These are phyloP conservation scores for Sporisorium graminicola DNA, from an alignment of 1,284 basidiomycete species.

Conservation along the genomic window DNA sequence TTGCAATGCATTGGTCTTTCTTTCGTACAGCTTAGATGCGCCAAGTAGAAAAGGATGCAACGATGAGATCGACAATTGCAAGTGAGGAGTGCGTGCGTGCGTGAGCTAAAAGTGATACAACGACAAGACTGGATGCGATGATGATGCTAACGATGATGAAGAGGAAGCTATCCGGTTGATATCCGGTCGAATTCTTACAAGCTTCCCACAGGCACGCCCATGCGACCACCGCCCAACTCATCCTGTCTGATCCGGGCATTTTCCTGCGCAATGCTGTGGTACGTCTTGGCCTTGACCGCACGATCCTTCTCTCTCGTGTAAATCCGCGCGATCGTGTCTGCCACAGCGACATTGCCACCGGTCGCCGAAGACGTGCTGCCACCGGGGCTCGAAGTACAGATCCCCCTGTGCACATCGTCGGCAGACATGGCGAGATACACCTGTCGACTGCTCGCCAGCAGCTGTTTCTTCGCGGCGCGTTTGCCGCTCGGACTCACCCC, in stretches of 20 bases:
- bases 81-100: no score
- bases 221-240: slow-evolving; percentile 58
- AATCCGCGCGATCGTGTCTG: slow-evolving; percentile 53
- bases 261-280: slow-evolving; percentile 50
- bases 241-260: slow-evolving; percentile 47
- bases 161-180: no score
- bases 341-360: slow-evolving; percentile 19
- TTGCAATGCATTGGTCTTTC: slow-evolving; percentile 1
- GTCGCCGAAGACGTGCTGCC: background rate
- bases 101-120: no score
- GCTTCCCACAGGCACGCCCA: slow-evolving; percentile 30
- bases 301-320: slow-evolving; percentile 51
- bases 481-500: slow-evolving; percentile 59
- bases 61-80: no score
- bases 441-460: slow-evolving; percentile 52
- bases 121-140: no score
- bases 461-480: slow-evolving; percentile 61
- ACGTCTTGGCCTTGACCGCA: slow-evolving; percentile 46
- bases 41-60: no score
- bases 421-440: slow-evolving; percentile 41
- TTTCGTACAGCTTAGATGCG: background rate
- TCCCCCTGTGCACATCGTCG: slow-evolving; percentile 57
- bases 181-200: slow-evolving; percentile 6
- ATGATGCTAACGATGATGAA: no score
- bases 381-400: slow-evolving; percentile 41